Base-by-base conservation (phyloP, 257 asterid species). In the Solanum medicagineum region DNA sequence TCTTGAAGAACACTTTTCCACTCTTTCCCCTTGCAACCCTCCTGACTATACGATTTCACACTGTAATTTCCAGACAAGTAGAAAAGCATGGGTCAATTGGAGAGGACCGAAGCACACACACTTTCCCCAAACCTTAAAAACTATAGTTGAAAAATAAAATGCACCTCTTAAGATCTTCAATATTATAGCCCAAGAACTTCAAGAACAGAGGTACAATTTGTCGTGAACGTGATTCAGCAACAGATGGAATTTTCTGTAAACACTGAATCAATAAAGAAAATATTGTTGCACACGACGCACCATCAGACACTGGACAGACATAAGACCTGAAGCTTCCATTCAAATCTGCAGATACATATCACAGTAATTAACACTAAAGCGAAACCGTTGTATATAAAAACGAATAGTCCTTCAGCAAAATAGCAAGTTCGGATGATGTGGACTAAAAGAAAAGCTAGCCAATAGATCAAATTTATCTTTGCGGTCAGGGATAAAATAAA, bases 141-240 rank as follows among this genome's bases (percentile, higher is more conserved):
- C 49, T 79, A 51, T 53, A 59, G 63, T 57, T 84, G 82, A 11
- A 84, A 77, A 51, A 85, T 84, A 80, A 73, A 75, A 62, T 53
- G 83, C 83, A 96, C 98, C 99, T 92, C 80, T 85, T 56, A 73
- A 85, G 85, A 66, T 91, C 90, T 57, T 90, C 90, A 73, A 86
- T 91, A 85, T 71, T 84, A 86, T 94, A 94, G 85, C 99, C 99
- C 80, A 96, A 83, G 86, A 93, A 95, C 92, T 91, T 93, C 89
- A 96, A 85, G 87, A 96, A 96, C 91, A 95, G 87, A 86, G 97
- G 95, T 83, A 96, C 81, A 83, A 95, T 86, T 83, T 94, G 94
- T 83, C 88, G 89, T 85, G 95, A 91, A 88, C 91, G 92, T 63
- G 93, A 92, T 90, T 95, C 98, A 14, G 84, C 92, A 59, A 91